Conservation (phyloP, 208 protist species). For the Trypanosoma cruzi region DNA sequence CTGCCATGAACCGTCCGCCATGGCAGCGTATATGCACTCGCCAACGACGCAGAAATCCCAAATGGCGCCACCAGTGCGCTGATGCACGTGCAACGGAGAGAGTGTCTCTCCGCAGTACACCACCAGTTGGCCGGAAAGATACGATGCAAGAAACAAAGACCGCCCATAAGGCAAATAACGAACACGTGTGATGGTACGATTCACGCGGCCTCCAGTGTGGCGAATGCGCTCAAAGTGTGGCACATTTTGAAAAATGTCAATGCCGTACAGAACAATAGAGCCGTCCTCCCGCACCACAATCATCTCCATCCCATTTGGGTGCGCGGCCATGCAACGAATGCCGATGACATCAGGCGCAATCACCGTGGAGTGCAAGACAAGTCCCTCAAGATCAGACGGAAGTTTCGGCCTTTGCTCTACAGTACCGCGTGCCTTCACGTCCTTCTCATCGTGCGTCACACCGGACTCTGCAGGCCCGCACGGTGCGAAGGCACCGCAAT, state of each 20-base stretch:
- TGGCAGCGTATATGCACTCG: constrained; percentile 31
- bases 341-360: constrained; percentile 87
- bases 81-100: constrained; percentile 66
- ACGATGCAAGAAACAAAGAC: constrained; percentile 57
- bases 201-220: constrained; percentile 66
- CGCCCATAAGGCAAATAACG: constrained; percentile 35
- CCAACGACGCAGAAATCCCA: constrained; percentile 65
- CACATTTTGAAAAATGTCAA: constrained; percentile 78
- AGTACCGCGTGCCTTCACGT: neutral
- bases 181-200: constrained; percentile 72
- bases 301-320: constrained; percentile 49
- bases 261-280: constrained; percentile 63
- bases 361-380: constrained; percentile 64
- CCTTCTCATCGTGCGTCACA: neutral
- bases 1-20: constrained; percentile 54
- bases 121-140: constrained; percentile 84
- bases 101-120: constrained; percentile 75
- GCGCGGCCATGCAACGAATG: constrained; percentile 71
- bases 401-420: constrained; percentile 8
- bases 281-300: constrained; percentile 85
- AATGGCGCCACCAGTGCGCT: constrained; percentile 82
- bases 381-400: constrained; percentile 27
- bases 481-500: neutral
- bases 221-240: constrained; percentile 78
- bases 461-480: neutral